A percentile compares a stretch with the other conserved stretches of the same genome.
These are phyloP conservation scores for Aspergillus ochraceus DNA, from an alignment of 2,329 filamentous ascomycete genomes.

Conservation along the genomic window DNA sequence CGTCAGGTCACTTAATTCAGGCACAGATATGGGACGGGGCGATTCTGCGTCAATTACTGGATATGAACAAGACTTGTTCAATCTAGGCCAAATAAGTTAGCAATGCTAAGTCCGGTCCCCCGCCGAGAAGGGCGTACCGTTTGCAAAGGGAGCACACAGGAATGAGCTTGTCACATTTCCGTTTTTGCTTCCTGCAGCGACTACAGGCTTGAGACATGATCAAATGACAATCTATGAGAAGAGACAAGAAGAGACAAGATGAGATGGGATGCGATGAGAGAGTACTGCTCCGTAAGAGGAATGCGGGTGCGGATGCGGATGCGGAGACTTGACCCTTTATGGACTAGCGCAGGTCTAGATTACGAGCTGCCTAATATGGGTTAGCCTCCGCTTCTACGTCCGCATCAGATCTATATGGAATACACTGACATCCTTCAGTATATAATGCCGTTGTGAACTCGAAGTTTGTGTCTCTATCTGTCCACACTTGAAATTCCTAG, in stretches of 20 bases:
- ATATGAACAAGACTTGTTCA: conserved; percentile 1
- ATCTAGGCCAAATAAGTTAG: background rate
- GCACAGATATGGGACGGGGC: background rate
- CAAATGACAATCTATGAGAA: no score
- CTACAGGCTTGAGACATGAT: background rate
- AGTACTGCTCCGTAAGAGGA: no score
- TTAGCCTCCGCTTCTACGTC: conserved; percentile 4
- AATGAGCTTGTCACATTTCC: conserved; percentile 1
- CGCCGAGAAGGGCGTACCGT: background rate
- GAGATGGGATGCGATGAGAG: no score
- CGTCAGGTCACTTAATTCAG: background rate
- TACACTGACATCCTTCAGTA: background rate
- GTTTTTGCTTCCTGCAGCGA: conserved; percentile 1
- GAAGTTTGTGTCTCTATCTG: background rate
- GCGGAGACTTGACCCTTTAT: background rate
- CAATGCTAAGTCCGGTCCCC: background rate
- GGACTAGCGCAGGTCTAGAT: background rate
- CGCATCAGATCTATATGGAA: background rate
- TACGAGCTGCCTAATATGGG: background rate
- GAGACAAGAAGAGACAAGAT: no score
- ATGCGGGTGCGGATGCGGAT: background rate
- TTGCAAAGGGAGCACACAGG: background rate
- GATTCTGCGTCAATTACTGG: background rate
- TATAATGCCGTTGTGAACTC: background rate
- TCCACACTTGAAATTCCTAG: background rate